Percentiles rank a stretch among this genome's conserved stretches.
Conservation (phyloP, 352 stramenopile genomes). For the Pythium diclinum region DNA sequence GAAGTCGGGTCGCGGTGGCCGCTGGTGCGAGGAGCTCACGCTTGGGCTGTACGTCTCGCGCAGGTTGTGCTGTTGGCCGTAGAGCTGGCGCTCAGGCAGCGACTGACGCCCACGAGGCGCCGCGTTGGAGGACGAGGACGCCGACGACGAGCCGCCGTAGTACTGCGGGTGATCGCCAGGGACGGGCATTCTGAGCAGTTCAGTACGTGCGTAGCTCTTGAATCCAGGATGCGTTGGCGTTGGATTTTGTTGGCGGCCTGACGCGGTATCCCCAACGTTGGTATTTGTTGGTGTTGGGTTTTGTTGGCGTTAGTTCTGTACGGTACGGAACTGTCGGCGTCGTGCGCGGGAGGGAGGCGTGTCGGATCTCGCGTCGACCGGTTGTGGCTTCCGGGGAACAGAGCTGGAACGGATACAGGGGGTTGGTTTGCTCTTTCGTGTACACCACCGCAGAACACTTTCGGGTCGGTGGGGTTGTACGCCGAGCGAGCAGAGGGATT, state of each 20-base stretch:
- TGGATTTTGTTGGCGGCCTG: not conserved
- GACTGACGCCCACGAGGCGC: conserved; percentile 14
- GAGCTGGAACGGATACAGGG: not conserved
- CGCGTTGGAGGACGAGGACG: conserved; percentile 2
- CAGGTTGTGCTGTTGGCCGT: conserved; percentile 10
- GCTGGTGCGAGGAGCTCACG: not conserved
- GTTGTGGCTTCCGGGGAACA: not conserved
- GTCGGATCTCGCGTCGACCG: not conserved
- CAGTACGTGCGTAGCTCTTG: not conserved
- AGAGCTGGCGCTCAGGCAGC: conserved; percentile 21
- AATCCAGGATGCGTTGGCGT: not conserved
- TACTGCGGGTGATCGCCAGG: conserved; percentile 9
- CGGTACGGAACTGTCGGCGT: not conserved
- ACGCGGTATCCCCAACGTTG: not conserved
- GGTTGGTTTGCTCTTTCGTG: not conserved
- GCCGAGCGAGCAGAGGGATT: conserved; percentile 1
- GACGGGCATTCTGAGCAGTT: conserved; percentile 3
- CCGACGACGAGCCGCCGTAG: conserved; percentile 5
- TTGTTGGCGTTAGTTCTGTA: conserved; percentile 2
- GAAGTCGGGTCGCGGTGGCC: conserved; percentile 14
- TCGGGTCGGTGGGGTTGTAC: not conserved
- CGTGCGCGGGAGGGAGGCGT: not conserved
- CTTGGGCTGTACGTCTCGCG: conserved; percentile 4
- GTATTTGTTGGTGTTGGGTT: not conserved
- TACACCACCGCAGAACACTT: not conserved